Base-by-base conservation (phyloP, 1,284 basidiomycete species). In the Rhodotorula mucilaginosa region DNA sequence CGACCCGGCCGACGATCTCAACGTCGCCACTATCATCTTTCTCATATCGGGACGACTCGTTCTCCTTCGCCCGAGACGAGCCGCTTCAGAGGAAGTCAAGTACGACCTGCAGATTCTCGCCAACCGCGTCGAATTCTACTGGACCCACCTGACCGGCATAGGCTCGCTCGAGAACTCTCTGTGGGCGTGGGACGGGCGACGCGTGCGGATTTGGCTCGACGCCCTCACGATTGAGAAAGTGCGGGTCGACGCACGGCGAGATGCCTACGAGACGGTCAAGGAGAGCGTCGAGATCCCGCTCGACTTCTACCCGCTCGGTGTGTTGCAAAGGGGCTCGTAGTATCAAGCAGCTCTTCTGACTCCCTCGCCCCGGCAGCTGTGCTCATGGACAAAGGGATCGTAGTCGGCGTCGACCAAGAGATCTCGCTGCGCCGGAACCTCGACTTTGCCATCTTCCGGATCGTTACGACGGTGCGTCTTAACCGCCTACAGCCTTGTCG, bases 71-170 rank as follows among this genome's bases (percentile, higher is more conserved):
- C 83, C 82, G 4, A 76, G 80, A 13, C 77, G 78, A 54, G 74
- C 75, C 8, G 72, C 71, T 88, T 88, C 89, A 69, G 90, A 92
- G 78, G 93, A 97, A 82, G 92, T 97, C 72, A 92, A 91, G 74
- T 99, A 99, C 81, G 96, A 99, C 81, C 90, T 98, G 87, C 96
- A 98, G 79, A 91, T 99, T 58, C 89, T 99, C 44, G 93, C 95
- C 0, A 93, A 97, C 78, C 88, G 90, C 44, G 93, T 99, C 73
- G 96, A 99, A 79, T 94, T 95, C 79, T 99, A 95, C 82, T 99
- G 96, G 96, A 97, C 96, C 58, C 95, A 98, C 83, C 83, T 97
- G 64, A 88, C 90, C 59, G 95, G 94, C 0, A 93, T 97, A 49
- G 91, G 90, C 4, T 89, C 92, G 2, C 84, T 99, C 46, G 95